Conservation (phyloP, 2,329 filamentous ascomycete genomes). For the Pseudopithomyces maydicus region DNA sequence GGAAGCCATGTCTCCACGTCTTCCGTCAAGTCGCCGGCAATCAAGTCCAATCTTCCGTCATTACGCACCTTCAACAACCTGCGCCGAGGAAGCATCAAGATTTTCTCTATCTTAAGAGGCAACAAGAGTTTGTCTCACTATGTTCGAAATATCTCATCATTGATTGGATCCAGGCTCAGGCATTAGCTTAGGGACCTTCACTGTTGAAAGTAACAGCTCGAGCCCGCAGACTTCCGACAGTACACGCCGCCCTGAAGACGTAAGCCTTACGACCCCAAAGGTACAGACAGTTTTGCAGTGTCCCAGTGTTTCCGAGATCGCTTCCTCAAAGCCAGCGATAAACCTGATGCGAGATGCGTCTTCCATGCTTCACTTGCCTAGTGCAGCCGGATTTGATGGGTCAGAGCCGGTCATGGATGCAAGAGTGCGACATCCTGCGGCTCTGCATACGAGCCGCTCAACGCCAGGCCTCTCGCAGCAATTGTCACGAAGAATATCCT, state of each 20-base stretch:
- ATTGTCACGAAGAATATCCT: conserved; percentile 32
- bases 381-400: conserved; percentile 37
- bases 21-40: conserved; percentile 17
- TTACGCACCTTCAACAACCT: conserved; percentile 33
- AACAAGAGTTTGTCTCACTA: conserved; percentile 28
- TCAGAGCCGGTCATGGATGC: conserved; percentile 32
- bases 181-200: conserved; percentile 12
- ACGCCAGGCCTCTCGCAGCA: conserved; percentile 35
- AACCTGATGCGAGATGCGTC: conserved; percentile 19
- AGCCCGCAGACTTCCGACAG: conserved; percentile 17
- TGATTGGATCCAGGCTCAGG: conserved; percentile 21
- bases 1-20: conserved; percentile 15
- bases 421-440: conserved; percentile 13
- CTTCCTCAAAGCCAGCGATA: conserved; percentile 14
- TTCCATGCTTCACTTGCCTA: conserved; percentile 30
- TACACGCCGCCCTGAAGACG: conserved; percentile 17
- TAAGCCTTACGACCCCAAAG: neutral
- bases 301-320: conserved; percentile 21
- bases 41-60: conserved; percentile 22
- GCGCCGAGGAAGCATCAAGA: conserved; percentile 37
- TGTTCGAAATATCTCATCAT: neutral
- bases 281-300: conserved; percentile 12
- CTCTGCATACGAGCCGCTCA: conserved; percentile 32
- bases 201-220: conserved; percentile 14
- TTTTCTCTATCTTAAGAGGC: conserved; percentile 42